A percentile compares a stretch with the other conserved stretches of the same genome.
phyloP scores from a whole-genome alignment of 2,329 filamentous ascomycete genomes.

The Curvularia hawaiiensis region DNA sequence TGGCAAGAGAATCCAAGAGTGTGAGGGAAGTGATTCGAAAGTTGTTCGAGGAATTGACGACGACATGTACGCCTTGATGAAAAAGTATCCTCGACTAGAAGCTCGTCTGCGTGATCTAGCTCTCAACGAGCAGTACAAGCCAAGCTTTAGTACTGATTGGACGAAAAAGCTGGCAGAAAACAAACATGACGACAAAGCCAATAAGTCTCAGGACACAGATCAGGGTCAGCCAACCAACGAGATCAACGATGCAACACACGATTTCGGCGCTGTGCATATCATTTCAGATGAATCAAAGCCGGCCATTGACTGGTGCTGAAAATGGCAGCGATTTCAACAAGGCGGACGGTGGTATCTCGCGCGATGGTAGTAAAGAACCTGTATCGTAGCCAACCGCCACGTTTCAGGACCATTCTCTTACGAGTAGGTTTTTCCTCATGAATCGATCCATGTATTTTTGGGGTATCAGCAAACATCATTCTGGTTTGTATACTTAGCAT shows the following conservation, averaged over 20 bases:
- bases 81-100: slow-evolving; percentile 9
- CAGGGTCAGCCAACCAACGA: neutral
- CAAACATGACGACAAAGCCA: neutral
- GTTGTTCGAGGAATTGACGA: slow-evolving; percentile 1
- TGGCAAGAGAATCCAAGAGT: neutral
- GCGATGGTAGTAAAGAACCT: neutral
- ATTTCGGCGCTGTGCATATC: neutral
- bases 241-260: neutral
- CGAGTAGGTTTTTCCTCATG: neutral
- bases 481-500: neutral
- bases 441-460: neutral
- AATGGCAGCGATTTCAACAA: neutral
- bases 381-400: neutral
- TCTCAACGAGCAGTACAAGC: slow-evolving; percentile 18
- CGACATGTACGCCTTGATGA: slow-evolving; percentile 15
- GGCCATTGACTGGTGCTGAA: neutral
- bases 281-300: neutral
- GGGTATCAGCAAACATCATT: neutral
- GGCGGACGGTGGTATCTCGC: neutral
- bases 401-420: no score
- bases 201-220: neutral
- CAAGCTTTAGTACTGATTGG: slow-evolving; percentile 18
- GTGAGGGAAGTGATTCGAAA: slow-evolving; percentile 1
- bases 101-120: slow-evolving; percentile 15
- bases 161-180: neutral